Percentiles rank a stretch among this genome's conserved stretches.
Evolutionary conservation across 2,329 filamentous ascomycete species (phyloP).

Genomic region (Onygena corvina): DNA sequence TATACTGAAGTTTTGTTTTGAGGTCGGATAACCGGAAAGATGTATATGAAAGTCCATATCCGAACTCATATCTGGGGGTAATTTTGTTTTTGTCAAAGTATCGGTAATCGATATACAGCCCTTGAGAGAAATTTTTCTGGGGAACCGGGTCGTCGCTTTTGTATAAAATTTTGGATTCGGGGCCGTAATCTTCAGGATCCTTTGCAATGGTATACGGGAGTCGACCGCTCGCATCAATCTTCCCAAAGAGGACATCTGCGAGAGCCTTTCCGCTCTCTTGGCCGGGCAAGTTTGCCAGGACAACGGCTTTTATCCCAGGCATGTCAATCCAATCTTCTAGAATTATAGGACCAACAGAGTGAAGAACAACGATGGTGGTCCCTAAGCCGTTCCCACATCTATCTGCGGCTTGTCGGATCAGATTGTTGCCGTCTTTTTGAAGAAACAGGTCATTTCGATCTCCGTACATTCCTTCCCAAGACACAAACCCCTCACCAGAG

Average conservation of each 20-base stretch:
- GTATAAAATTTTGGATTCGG: conserved; percentile 56
- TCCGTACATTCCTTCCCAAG: conserved; percentile 44
- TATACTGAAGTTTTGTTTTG: conserved; percentile 36
- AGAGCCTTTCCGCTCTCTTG: conserved; percentile 40
- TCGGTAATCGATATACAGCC: conserved; percentile 79
- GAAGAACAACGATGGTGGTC: conserved; percentile 69
- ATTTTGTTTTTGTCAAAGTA: conserved; percentile 70
- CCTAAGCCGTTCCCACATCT: conserved; percentile 52
- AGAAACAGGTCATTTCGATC: conserved; percentile 47
- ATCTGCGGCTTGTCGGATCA: conserved; percentile 59
- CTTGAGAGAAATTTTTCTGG: conserved; percentile 73
- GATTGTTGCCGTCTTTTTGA: conserved; percentile 61
- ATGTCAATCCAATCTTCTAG: conserved; percentile 52
- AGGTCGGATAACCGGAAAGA: conserved; percentile 52
- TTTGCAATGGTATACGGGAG: conserved; percentile 52
- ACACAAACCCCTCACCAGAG: conserved; percentile 40
- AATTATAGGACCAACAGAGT: conserved; percentile 61
- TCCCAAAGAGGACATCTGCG: conserved; percentile 37
- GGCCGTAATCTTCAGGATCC: conserved; percentile 50
- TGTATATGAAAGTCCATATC: conserved; percentile 74
- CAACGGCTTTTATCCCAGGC: conserved; percentile 50
- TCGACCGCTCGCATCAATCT: conserved; percentile 40
- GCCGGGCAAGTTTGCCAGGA: conserved; percentile 54
- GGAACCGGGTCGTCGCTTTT: conserved; percentile 57
- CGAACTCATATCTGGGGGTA: conserved; percentile 70